Percentiles rank a stretch among this genome's conserved stretches.
Evolutionary conservation across 2,329 filamentous ascomycete species (phyloP).

Genomic region (Penicillium sp.): DNA sequence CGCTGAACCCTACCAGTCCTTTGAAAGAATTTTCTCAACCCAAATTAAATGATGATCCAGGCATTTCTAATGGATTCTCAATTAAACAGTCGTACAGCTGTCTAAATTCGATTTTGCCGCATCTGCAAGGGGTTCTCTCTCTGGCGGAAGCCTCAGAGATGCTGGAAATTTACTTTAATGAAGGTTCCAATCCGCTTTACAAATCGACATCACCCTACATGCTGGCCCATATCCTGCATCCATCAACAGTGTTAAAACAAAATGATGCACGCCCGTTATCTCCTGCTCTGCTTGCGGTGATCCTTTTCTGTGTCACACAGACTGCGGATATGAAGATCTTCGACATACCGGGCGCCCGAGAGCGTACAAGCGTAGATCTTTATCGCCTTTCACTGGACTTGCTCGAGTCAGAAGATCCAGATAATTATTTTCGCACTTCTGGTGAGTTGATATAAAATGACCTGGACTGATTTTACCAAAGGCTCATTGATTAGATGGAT

Average conservation of each 20-base stretch:
- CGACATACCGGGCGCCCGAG: constrained; percentile 43
- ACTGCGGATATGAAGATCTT: constrained; percentile 49
- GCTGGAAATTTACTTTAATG: constrained; percentile 50
- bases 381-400: constrained; percentile 37
- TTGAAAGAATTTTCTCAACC: background rate
- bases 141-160: constrained; percentile 47
- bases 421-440: constrained; percentile 20
- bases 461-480: background rate
- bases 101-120: constrained; percentile 43
- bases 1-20: background rate
- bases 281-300: constrained; percentile 48
- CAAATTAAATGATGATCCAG: background rate
- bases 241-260: constrained; percentile 45
- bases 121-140: constrained; percentile 41
- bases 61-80: background rate
- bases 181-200: constrained; percentile 46
- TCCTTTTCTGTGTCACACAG: constrained; percentile 51
- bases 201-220: constrained; percentile 51
- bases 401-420: constrained; percentile 26
- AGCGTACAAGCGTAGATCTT: constrained; percentile 32
- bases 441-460: constrained; percentile 2
- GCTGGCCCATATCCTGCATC: constrained; percentile 49
- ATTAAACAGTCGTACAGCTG: constrained; percentile 36
- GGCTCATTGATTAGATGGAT: constrained; percentile 7
- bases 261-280: constrained; percentile 44